Base-by-base conservation (phyloP, 306 rosid species). In the Vigna mungo region DNA sequence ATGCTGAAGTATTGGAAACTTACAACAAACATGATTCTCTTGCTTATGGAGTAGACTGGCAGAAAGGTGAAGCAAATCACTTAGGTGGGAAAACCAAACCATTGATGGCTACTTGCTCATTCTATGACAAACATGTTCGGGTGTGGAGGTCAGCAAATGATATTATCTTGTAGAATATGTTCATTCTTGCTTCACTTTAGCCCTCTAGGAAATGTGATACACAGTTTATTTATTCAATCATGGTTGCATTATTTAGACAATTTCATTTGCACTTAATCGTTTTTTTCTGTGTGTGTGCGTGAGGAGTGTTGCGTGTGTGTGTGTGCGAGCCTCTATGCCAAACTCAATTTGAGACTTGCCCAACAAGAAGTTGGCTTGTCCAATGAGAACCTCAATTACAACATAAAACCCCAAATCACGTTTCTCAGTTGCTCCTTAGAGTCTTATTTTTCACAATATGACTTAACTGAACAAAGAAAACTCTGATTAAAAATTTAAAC, bases 41-140 rank as follows among this genome's bases (percentile, higher is more conserved):
- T 76, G 97, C 99, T 14, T 92, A 95, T 47, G 97, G 99, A 63
- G 97, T 91, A 76, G 97, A 92, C 36, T 95, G 98, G 97, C 90
- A 86, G 39, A 86, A 81, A 84, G 87, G 81, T 75, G 90, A 75
- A 67, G 78, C 84, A 51, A 65, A 55, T 65, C 66, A 34, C 37
- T 48, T 32, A 27, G 84, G 79, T 46, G 75, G 70, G 73, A 76
- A 74, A 63, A 89, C 68, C 79, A 86, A 78, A 71, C 85, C 87
- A 76, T 46, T 83, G 1, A 91, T 92, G 80, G 94, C 96, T 53
- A 89, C 98, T 43, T 95, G 96, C 95, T 92, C 97, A 6, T 95
- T 92, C 86, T 95, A 90, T 59, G 97, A 95, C 78, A 81, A 59
- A 72, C 96, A 87, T 81, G 82, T 95, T n/a, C 79, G 92, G 59